Conservation (phyloP, 176 grass and related monocot genomes). For the Hordeum marinum region DNA sequence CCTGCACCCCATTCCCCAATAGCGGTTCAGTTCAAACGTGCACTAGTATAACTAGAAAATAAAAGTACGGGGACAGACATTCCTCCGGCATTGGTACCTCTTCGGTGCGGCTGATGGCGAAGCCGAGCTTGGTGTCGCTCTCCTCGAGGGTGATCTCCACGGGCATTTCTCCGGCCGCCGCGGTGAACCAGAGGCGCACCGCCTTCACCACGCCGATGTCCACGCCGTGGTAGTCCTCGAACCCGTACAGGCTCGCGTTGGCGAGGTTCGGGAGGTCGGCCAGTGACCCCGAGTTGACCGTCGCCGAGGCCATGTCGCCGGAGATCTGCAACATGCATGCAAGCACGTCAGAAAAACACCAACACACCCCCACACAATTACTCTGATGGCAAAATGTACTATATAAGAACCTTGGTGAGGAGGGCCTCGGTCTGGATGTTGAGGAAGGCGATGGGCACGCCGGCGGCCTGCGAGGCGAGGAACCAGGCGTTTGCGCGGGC, state of each 20-base stretch:
- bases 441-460: constrained; percentile 76
- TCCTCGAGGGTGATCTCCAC: constrained; percentile 73
- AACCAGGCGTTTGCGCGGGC: constrained; percentile 84
- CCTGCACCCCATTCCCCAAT: constrained; percentile 28
- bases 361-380: too few relatives aligned
- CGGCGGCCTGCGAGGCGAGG: constrained; percentile 53
- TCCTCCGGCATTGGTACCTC: constrained; percentile 35
- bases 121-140: constrained; percentile 73
- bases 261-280: constrained; percentile 82
- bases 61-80: neutral
- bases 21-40: neutral
- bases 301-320: constrained; percentile 84
- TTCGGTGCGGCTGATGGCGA: constrained; percentile 92
- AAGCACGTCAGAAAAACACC: neutral
- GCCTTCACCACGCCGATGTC: constrained; percentile 99
- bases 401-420: constrained; percentile 74
- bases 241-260: constrained; percentile 90
- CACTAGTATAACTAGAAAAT: neutral
- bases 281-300: constrained; percentile 77
- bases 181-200: constrained; percentile 76
- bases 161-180: constrained; percentile 61
- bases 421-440: constrained; percentile 92
- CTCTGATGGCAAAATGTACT: neutral
- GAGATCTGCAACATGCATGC: constrained; percentile 54
- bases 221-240: constrained; percentile 95